A percentile compares a stretch with the other conserved stretches of the same genome.
Evolutionary conservation across 2,329 filamentous ascomycete species (phyloP).

Genomic region (Colletotrichum sp.): DNA sequence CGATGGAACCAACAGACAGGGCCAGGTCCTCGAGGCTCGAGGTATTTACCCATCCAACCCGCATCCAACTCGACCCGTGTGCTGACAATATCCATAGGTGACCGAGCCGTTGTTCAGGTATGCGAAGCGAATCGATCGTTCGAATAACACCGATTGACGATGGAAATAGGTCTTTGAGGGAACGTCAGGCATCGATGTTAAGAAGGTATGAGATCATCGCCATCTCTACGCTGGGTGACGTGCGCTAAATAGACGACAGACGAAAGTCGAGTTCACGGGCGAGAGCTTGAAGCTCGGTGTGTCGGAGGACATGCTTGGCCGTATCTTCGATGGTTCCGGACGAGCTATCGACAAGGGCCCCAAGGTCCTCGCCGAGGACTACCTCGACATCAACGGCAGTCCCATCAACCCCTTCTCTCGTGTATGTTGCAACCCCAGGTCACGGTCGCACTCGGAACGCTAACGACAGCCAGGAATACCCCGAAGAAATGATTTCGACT

Average conservation of each 20-base stretch:
- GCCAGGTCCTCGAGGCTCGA: slow-evolving; percentile 96
- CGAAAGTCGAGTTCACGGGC: slow-evolving; percentile 96
- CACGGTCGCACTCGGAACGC: neutral
- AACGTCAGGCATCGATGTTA: slow-evolving; percentile 96
- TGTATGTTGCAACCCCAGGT: slow-evolving; percentile 56
- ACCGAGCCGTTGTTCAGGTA: slow-evolving; percentile 95
- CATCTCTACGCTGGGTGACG: neutral
- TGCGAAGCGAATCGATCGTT: slow-evolving; percentile 23
- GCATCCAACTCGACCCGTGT: slow-evolving; percentile 15
- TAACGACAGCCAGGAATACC: slow-evolving; percentile 74
- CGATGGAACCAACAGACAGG: slow-evolving; percentile 91
- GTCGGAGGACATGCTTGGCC: slow-evolving; percentile 98
- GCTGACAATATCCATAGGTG: slow-evolving; percentile 61
- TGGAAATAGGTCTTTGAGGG: slow-evolving; percentile 87
- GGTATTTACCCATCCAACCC: slow-evolving; percentile 58
- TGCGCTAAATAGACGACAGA: slow-evolving; percentile 56
- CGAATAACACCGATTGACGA: slow-evolving; percentile 28
- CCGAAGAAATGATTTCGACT: slow-evolving; percentile 99
- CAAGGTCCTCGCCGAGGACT: slow-evolving; percentile 97
- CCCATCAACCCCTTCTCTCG: slow-evolving; percentile 98
- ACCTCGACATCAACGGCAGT: slow-evolving; percentile 97
- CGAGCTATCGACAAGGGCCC: slow-evolving; percentile 98
- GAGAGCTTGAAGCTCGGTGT: slow-evolving; percentile 98
- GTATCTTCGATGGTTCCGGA: slow-evolving; percentile 98
- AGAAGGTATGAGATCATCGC: slow-evolving; percentile 72